Percentiles rank a stretch among this genome's conserved stretches.
These are phyloP conservation scores for Cutaneotrichosporon cyanovorans DNA, from an alignment of 1,284 basidiomycete genomes.

Conservation along the genomic window DNA sequence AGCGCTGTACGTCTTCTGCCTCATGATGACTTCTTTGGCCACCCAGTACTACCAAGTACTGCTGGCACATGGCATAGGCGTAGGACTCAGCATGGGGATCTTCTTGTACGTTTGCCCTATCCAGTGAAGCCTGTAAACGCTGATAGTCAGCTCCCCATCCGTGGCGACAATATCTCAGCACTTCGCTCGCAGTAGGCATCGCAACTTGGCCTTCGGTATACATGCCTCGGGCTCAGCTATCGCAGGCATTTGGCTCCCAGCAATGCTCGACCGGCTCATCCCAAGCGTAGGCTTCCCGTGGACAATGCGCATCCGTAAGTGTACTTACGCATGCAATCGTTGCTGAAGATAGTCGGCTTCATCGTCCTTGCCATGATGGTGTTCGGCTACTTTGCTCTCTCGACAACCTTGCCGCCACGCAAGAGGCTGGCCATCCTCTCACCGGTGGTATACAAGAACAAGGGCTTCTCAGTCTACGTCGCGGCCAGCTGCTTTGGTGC, in stretches of 20 bases:
- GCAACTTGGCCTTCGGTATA: constrained; percentile 33
- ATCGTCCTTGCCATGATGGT: constrained; percentile 22
- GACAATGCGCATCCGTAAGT: constrained; percentile 31
- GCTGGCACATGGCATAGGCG: constrained; percentile 24
- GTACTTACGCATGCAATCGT: too few species aligned
- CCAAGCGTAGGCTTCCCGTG: constrained; percentile 47
- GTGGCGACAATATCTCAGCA: constrained; percentile 52
- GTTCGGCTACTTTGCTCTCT: constrained; percentile 25
- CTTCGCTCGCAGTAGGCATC: constrained; percentile 43
- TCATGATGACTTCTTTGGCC: constrained; percentile 55
- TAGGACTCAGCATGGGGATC: constrained; percentile 43
- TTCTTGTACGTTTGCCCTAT: constrained; percentile 48
- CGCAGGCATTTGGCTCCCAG: constrained; percentile 51
- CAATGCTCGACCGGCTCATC: constrained; percentile 49
- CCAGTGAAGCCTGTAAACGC: too few species aligned
- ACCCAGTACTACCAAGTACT: constrained; percentile 53
- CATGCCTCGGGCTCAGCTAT: constrained; percentile 30
- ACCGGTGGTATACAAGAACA: constrained; percentile 17
- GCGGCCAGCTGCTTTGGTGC: constrained; percentile 19
- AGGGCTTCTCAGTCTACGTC: constrained; percentile 24
- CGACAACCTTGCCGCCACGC: constrained; percentile 28
- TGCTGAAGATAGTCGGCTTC: constrained; percentile 25
- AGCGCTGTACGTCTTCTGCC: constrained; percentile 49
- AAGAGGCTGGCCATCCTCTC: constrained; percentile 30
- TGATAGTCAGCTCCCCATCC: constrained; percentile 36